Percentiles rank a stretch among this genome's conserved stretches.
Evolutionary conservation across 805 yeast species (phyloP).

Genomic region (Metschnikowia gruessii): DNA sequence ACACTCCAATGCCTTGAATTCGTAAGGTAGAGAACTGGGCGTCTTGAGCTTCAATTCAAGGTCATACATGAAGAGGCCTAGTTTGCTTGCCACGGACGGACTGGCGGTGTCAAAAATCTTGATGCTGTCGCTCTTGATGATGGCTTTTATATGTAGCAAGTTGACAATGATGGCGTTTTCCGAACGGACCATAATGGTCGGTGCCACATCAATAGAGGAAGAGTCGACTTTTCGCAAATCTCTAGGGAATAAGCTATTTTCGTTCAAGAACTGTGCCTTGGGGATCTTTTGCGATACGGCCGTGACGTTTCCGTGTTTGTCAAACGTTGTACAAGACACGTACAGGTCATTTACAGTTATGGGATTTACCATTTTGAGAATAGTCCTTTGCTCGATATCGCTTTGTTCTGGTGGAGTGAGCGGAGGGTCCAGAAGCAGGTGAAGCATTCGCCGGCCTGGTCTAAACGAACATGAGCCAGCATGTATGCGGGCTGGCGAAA

Average conservation of each 20-base stretch:
- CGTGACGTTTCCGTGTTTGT: conserved; percentile 61
- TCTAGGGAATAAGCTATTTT: conserved; percentile 77
- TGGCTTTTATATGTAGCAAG: conserved; percentile 82
- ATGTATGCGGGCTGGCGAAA: background rate
- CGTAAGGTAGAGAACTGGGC: conserved; percentile 45
- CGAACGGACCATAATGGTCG: conserved; percentile 78
- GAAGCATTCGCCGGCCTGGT: conserved; percentile 7
- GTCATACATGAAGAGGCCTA: conserved; percentile 82
- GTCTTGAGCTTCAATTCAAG: conserved; percentile 65
- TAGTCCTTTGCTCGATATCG: conserved; percentile 3
- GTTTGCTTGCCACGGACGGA: conserved; percentile 61
- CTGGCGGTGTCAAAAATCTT: conserved; percentile 77
- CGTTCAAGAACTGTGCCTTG: conserved; percentile 63
- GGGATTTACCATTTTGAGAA: conserved; percentile 32
- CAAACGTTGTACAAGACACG: conserved; percentile 81
- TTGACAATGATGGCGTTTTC: conserved; percentile 75
- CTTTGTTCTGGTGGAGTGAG: conserved; percentile 3
- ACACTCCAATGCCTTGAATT: conserved; percentile 79
- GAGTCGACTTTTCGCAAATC: conserved; percentile 83
- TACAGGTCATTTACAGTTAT: conserved; percentile 47
- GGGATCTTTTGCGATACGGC: conserved; percentile 73
- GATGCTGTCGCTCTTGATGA: conserved; percentile 76
- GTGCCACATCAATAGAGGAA: conserved; percentile 75
- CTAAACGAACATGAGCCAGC: background rate
- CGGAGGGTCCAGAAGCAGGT: conserved; percentile 10